These are phyloP conservation scores for Penicillium desertorum DNA, from an alignment of 495 filamentous ascomycete genomes.

Conservation along the genomic window DNA sequence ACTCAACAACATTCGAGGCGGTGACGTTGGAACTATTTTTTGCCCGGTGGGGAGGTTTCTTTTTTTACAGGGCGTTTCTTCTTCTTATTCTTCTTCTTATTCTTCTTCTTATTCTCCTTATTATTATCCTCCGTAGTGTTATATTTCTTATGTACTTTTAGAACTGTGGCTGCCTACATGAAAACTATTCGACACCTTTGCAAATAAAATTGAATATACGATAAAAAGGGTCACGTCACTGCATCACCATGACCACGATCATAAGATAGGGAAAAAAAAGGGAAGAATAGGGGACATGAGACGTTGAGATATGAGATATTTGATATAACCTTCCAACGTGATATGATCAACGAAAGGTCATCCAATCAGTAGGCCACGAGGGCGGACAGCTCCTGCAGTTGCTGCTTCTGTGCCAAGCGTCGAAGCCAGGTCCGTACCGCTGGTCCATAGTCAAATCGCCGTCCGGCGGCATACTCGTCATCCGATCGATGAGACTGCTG, in stretches of 20 bases:
- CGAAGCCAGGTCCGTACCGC: constrained; percentile 47
- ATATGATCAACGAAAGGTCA: neutral
- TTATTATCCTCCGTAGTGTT: neutral
- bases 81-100: neutral
- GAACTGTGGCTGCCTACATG: neutral
- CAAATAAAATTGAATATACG: neutral
- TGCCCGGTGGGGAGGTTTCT: constrained; percentile 12
- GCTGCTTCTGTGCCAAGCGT: constrained; percentile 43
- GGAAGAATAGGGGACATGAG: neutral
- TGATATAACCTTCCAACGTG: too few species aligned
- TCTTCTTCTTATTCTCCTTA: too few species aligned
- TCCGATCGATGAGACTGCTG: constrained; percentile 42
- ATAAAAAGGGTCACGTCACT: neutral
- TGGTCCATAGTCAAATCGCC: constrained; percentile 50
- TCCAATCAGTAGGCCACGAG: constrained; percentile 16
- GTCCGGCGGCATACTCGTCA: constrained; percentile 46
- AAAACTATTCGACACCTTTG: neutral
- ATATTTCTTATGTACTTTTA: neutral
- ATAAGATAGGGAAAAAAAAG: neutral
- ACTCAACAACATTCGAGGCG: constrained; percentile 23
- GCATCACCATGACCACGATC: neutral
- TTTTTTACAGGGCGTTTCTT: too few species aligned
- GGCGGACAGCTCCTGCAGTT: constrained; percentile 31
- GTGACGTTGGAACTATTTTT: constrained; percentile 36
- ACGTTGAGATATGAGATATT: too few species aligned